Base-by-base conservation (phyloP, 768 basidiomycete genomes). In the Leccinum barrowsii region DNA sequence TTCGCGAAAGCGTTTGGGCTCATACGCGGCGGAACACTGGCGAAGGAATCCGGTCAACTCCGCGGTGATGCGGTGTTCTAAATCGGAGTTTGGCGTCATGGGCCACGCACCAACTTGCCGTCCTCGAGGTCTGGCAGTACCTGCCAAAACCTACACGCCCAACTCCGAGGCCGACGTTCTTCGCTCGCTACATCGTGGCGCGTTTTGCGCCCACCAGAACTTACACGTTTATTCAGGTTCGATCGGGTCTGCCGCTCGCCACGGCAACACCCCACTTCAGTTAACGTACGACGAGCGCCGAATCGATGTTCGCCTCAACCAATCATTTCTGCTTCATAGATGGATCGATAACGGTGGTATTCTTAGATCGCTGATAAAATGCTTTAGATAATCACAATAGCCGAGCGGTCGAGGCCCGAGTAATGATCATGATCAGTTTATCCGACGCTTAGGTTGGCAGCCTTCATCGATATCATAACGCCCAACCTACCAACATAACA, bases 261-360 rank as follows among this genome's bases (percentile, higher is more conserved):
- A 63, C 60, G 50, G 64, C 57, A 66, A 66, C 55, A 40, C 46
- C 1, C 19, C 32, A 24, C 3, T 40, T 46, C 28, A 48, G 30
- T 4, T 61, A 12, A 67, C 56, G 35, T 53, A 55, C 26, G n/a
- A 34, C 21, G 21, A 34, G 11, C 46, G 13, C 8, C 40, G 40
- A n/a, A 42, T 55, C 55, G 54, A 59, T 35, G 26, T 26, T 7
- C 21, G 21, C 54, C 32, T 55, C 52, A 47, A 62, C 54, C 57
- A 53, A 13, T 22, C 26, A 48, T 30, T 17, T 37, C 19, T 63
- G 28, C 24, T 30, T 65, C 60, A 65, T 56, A 52, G 57, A 59
- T 67, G 49, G 28, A 11, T 15, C 24, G 62, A 60, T 56, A 57
- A 52, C 52, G 11, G 37, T 32, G n/a, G 11, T 37, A 52, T 34